phyloP scores from a whole-genome alignment of 257 asterid species.

The Gentiana dahurica region DNA sequence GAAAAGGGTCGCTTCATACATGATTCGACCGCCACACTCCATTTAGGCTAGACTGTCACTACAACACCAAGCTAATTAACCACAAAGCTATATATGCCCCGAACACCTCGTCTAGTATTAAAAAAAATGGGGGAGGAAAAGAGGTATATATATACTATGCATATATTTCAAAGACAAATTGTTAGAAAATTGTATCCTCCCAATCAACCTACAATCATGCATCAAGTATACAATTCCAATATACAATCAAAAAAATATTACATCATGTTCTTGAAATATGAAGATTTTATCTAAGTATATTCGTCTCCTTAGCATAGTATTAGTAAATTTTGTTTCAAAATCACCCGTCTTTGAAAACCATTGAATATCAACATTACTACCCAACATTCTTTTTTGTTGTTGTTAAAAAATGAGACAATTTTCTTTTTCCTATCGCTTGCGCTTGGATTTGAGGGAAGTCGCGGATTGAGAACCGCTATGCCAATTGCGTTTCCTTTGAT shows the following conservation, averaged over 20 bases:
- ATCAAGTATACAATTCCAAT: conserved; percentile 17
- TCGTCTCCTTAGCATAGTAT: conserved; percentile 5
- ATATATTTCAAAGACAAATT: too few relatives aligned
- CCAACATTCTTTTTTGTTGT: neutral
- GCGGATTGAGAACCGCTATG: conserved; percentile 76
- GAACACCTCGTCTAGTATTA: too few relatives aligned
- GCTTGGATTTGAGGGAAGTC: conserved; percentile 85
- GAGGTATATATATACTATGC: too few relatives aligned
- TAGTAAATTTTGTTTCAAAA: neutral
- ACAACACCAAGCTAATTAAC: too few relatives aligned
- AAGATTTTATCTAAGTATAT: conserved; percentile 8
- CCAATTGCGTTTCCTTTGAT: conserved; percentile 95
- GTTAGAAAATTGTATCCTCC: conserved; percentile 13
- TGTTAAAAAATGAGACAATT: neutral
- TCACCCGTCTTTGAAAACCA: neutral
- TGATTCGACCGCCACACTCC: too few relatives aligned
- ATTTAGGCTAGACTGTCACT: too few relatives aligned
- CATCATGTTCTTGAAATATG: conserved; percentile 5
- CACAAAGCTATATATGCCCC: too few relatives aligned
- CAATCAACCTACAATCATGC: conserved; percentile 17
- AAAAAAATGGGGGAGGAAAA: too few relatives aligned
- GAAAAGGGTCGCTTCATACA: too few relatives aligned
- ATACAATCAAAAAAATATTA: conserved; percentile 12
- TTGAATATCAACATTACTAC: conserved; percentile 1
- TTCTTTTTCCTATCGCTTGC: conserved; percentile 49